phyloP scores from a whole-genome alignment of 371 early-diverging fungal species.

The Syncephalis fuscata region DNA sequence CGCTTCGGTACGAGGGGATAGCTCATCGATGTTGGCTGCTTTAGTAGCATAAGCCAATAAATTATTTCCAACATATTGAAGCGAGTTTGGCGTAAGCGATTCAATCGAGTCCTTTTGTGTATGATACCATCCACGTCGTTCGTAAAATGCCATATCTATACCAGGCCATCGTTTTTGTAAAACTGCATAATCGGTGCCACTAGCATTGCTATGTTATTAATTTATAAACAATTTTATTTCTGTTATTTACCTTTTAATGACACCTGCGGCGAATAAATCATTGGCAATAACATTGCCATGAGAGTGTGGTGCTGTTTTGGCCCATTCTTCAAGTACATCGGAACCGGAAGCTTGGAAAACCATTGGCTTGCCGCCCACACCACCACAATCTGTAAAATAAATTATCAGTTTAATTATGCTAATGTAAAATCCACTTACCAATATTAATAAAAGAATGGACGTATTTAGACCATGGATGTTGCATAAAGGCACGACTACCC shows the following conservation, averaged over 20 bases:
- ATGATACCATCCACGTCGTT: conserved; percentile 51
- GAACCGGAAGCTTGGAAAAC: conserved; percentile 46
- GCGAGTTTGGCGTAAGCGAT: conserved; percentile 24
- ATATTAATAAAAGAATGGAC: conserved; percentile 69
- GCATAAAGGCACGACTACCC: conserved; percentile 52
- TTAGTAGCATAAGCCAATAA: conserved; percentile 10
- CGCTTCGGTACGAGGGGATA: too few relatives aligned
- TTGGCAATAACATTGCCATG: conserved; percentile 41
- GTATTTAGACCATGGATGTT: conserved; percentile 58
- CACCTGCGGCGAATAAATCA: conserved; percentile 36
- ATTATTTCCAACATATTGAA: conserved; percentile 48
- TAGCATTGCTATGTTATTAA: not conserved
- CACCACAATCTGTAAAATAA: conserved; percentile 47
- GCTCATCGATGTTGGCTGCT: too few relatives aligned
- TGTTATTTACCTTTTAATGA: conserved; percentile 31
- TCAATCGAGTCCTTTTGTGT: conserved; percentile 36
- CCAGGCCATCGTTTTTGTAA: conserved; percentile 46
- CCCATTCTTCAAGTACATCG: conserved; percentile 17
- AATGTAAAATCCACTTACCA: conserved; percentile 13
- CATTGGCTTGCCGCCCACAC: conserved; percentile 59
- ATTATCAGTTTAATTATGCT: too few relatives aligned
- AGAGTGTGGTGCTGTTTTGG: conserved; percentile 22
- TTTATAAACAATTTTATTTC: not conserved
- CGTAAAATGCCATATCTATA: conserved; percentile 54
- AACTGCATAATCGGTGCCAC: conserved; percentile 47